Base-by-base conservation (phyloP, 306 rosid species). In the Citrullus mucosospermus region DNA sequence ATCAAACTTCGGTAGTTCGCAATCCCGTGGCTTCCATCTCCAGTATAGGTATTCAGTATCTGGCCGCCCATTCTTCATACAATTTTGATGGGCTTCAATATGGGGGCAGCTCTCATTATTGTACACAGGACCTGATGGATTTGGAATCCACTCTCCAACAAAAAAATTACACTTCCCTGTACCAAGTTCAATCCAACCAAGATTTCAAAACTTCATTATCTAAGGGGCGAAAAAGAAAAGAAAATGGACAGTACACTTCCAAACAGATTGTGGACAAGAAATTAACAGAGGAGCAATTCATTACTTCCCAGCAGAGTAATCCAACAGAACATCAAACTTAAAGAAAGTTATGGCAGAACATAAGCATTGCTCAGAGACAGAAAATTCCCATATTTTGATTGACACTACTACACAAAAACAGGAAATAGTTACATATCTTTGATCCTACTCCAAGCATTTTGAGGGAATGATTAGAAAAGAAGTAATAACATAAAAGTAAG, bases 21-120 rank as follows among this genome's bases (percentile, higher is more conserved):
- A 96, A 12, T 81, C 86, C 77, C 87, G 86, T 0, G 99, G 99
- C 63, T 78, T 85, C 99, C 99, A 96, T 73, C 79, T 89, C 99
- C 99, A 92, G 84, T 88, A 81, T 14, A 96, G 57, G 80, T 77
- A 96, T 13, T 80, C 96, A 5, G 80, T 81, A 67, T 96, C 98
- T 7, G 99, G 96, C 74, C 97, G 84, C 66, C 99, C 99, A 85
- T 96, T 96, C 67, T 56, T 85, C 86, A 96, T 79, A 80, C 99
- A 96, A 76, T 92, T 86, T 79, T 96, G 98, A 86, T 84, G 99
- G 9, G 88, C n/a, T 85, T 96, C 99, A 39, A 96, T 92, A 8
- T 85, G 85, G 55, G 86, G 85, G 86, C 99, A 96, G 82, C 83
- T 92, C 78, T 84, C 88, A 65, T 87, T 87, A n/a, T 87, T 90